Base-by-base conservation (phyloP, 139 green algal genomes). In the Mychonastes homosphaera region DNA sequence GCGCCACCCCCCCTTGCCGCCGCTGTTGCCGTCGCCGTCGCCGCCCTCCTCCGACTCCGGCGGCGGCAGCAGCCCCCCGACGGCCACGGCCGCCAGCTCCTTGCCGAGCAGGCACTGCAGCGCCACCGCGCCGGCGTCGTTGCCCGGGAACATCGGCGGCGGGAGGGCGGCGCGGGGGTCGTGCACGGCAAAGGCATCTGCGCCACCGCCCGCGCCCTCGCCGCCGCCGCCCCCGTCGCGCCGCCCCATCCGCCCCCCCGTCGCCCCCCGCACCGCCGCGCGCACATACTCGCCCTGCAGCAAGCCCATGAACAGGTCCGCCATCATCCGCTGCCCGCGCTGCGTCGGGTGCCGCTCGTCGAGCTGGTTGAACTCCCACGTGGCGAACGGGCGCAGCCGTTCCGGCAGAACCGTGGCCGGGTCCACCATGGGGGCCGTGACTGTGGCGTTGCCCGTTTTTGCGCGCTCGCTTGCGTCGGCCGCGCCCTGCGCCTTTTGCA, bases 321-420 rank as follows among this genome's bases (percentile, higher is more conserved):
- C 56, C 24, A 63, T 53, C 41, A 53, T 53, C 13, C 38, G n/a
- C 29, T 63, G 56, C 15, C 56, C 56, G 28, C 52, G 56, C 34
- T 29, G 28, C n/a, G 56, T 54, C 26, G 56, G 56, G 41, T 63
- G 56, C 3, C 56, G 56, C 18, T 63, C 16, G 28, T 63, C 56
- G 12, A n/a, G 27, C 6, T 27, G 41, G 19, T 46, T 53, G 16
- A 63, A 33, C 13, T 63, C 24, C 27, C 32, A 19, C 19, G 41
- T 19, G 18, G 9, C 28, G 29, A 63, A 53, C n/a, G 41, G 41
- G n/a, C n/a, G n/a, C n/a, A n/a, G n/a, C n/a, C n/a, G n/a, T n/a
- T n/a, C n/a, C n/a, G n/a, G n/a, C n/a, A n/a, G n/a, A n/a, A n/a
- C n/a, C n/a, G n/a, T n/a, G n/a, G n/a, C n/a, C n/a, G n/a, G n/a